phyloP scores from a whole-genome alignment of 495 filamentous ascomycete species.

The Penicillium paradoxum region DNA sequence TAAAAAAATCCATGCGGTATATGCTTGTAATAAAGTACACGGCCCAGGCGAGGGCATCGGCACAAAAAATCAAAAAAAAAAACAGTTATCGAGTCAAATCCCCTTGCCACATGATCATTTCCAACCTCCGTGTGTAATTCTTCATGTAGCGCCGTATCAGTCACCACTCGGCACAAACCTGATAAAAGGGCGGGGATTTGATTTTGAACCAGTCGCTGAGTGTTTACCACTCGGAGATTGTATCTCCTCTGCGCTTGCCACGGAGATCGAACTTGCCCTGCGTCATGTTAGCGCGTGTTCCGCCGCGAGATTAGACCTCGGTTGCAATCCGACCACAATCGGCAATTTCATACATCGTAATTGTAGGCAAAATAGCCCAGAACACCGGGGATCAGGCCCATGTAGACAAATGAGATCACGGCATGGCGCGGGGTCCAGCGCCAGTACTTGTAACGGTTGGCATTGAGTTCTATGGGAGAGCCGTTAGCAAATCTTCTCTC shows the following conservation, averaged over 20 bases:
- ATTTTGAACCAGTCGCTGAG: neutral
- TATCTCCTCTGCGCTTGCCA: constrained; percentile 81
- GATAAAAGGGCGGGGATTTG: neutral
- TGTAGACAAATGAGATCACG: constrained; percentile 69
- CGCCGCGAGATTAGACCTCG: neutral
- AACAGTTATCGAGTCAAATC: constrained; percentile 3
- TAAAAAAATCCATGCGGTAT: constrained; percentile 33
- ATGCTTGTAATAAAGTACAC: constrained; percentile 39
- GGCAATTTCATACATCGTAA: constrained; percentile 66
- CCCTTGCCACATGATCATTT: neutral
- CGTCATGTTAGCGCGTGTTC: constrained; percentile 13
- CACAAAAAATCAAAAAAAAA: constrained; percentile 18
- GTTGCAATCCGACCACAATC: neutral
- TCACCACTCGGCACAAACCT: neutral
- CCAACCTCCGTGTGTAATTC: neutral
- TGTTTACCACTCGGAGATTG: constrained; percentile 65
- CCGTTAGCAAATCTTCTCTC: constrained; percentile 17
- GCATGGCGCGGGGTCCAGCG: constrained; percentile 82
- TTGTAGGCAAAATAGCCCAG: constrained; percentile 66
- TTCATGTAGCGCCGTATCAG: neutral
- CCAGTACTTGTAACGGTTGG: constrained; percentile 92
- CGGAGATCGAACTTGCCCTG: constrained; percentile 85
- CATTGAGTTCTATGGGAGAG: constrained; percentile 66
- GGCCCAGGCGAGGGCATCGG: constrained; percentile 16
- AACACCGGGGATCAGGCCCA: constrained; percentile 61